These are phyloP conservation scores for Ulota crispa DNA, from an alignment of 225 moss, liverwort and hornwort genomes.

Conservation along the genomic window DNA sequence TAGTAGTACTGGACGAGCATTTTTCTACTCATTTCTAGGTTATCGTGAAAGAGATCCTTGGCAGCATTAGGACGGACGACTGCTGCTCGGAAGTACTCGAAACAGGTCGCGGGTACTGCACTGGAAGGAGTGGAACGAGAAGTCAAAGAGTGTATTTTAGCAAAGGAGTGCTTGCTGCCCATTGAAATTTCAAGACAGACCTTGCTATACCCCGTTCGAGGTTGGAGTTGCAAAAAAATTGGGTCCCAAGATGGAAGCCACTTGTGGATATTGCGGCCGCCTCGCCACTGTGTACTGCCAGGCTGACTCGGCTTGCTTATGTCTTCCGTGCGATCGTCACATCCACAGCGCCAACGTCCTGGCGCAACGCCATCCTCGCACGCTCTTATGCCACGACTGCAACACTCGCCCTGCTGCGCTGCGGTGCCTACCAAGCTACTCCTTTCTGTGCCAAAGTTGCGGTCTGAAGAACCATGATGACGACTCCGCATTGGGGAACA, in stretches of 20 bases:
- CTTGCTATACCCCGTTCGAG: not conserved
- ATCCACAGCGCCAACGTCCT: conserved; percentile 58
- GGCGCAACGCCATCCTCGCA: conserved; percentile 49
- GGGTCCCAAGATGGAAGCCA: conserved; percentile 27
- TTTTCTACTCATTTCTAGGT: too few species aligned
- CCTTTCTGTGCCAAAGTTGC: conserved; percentile 42
- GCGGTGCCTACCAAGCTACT: conserved; percentile 42
- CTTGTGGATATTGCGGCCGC: conserved; percentile 51
- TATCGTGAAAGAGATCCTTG: too few species aligned
- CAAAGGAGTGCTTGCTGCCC: not conserved
- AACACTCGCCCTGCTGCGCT: conserved; percentile 41
- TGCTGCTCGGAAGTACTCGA: not conserved
- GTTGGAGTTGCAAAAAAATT: conserved; percentile 2
- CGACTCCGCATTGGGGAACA: not conserved
- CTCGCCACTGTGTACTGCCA: conserved; percentile 54
- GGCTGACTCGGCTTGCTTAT: conserved; percentile 53
- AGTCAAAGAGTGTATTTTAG: not conserved
- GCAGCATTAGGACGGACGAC: not conserved
- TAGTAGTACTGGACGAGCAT: not conserved
- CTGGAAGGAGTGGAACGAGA: too few species aligned
- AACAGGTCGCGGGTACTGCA: not conserved
- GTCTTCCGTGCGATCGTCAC: conserved; percentile 54
- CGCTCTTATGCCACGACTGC: conserved; percentile 53
- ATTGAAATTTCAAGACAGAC: not conserved
- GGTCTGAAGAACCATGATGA: conserved; percentile 39